phyloP scores from a whole-genome alignment of 2,329 filamentous ascomycete genomes.

The Paraphoma chrysanthemicola region DNA sequence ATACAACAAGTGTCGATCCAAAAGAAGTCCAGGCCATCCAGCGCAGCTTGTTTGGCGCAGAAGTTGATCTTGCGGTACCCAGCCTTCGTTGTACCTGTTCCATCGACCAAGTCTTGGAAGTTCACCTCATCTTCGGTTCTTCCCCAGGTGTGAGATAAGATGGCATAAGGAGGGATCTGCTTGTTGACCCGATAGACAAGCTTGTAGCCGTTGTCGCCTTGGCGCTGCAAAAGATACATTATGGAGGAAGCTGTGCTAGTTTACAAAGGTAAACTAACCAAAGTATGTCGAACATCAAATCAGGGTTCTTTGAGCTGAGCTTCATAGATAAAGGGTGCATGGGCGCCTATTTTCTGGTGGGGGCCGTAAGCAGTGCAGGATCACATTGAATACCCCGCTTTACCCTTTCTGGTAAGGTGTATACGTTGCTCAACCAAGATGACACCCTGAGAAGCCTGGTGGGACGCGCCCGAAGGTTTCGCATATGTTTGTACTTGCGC shows the following conservation, averaged over 20 bases:
- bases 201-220: conserved; percentile 1
- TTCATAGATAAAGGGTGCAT: background rate
- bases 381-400: background rate
- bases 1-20: conserved; percentile 8
- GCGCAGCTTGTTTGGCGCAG: conserved; percentile 6
- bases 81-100: conserved; percentile 1
- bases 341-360: background rate
- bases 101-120: conserved; percentile 3
- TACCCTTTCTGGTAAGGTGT: too few relatives aligned
- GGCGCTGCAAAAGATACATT: conserved; percentile 8
- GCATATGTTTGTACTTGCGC: too few relatives aligned
- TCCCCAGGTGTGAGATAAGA: conserved; percentile 6
- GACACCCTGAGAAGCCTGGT: too few relatives aligned
- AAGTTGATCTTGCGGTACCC: conserved; percentile 4
- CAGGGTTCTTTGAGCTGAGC: background rate
- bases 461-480: too few relatives aligned
- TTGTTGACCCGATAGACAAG: conserved; percentile 3
- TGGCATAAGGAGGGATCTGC: conserved; percentile 3
- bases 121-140: background rate
- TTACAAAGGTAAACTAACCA: background rate
- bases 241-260: background rate
- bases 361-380: background rate
- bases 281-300: background rate
- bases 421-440: too few relatives aligned
- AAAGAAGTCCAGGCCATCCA: conserved; percentile 5